These are phyloP conservation scores for Pythium monospermum DNA, from an alignment of 352 stramenopile species.

Conservation along the genomic window DNA sequence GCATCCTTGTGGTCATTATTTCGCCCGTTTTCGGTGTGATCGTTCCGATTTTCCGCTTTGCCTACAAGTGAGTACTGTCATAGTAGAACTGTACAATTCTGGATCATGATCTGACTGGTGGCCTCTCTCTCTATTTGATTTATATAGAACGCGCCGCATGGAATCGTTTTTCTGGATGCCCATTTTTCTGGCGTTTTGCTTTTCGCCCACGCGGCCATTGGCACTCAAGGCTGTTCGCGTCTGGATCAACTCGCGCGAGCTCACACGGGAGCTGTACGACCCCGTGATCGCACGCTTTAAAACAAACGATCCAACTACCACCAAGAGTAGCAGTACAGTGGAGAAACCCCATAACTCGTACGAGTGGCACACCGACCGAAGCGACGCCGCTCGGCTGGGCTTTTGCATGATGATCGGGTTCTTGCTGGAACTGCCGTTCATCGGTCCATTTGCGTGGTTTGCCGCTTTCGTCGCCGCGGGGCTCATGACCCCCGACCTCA, in stretches of 20 bases:
- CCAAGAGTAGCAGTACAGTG: too few relatives aligned
- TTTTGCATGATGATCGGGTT: slow-evolving; percentile 63
- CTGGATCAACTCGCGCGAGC: slow-evolving; percentile 58
- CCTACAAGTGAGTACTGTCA: slow-evolving; percentile 45
- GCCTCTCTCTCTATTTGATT: too few relatives aligned
- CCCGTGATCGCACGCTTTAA: slow-evolving; percentile 65
- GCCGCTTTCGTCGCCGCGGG: slow-evolving; percentile 57
- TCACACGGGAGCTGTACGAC: slow-evolving; percentile 67
- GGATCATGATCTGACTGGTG: too few relatives aligned
- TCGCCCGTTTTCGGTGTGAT: slow-evolving; percentile 45
- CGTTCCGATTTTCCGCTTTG: slow-evolving; percentile 51
- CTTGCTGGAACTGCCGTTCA: slow-evolving; percentile 48
- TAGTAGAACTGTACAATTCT: too few relatives aligned
- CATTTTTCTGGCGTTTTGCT: slow-evolving; percentile 48
- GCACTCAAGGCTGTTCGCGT: slow-evolving; percentile 36
- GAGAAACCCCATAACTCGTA: slow-evolving; percentile 21
- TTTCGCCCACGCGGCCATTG: slow-evolving; percentile 32
- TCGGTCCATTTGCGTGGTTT: slow-evolving; percentile 71
- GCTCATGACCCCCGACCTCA: slow-evolving; percentile 51
- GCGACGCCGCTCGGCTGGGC: slow-evolving; percentile 59
- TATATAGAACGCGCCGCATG: slow-evolving; percentile 57
- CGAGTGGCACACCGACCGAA: slow-evolving; percentile 54
- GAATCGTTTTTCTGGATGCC: slow-evolving; percentile 55
- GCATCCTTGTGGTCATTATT: slow-evolving; percentile 40
- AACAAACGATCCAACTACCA: slow-evolving; percentile 30